Evolutionary conservation across 345 rosid genomes (phyloP).

Genomic region (Combretum micranthum): DNA sequence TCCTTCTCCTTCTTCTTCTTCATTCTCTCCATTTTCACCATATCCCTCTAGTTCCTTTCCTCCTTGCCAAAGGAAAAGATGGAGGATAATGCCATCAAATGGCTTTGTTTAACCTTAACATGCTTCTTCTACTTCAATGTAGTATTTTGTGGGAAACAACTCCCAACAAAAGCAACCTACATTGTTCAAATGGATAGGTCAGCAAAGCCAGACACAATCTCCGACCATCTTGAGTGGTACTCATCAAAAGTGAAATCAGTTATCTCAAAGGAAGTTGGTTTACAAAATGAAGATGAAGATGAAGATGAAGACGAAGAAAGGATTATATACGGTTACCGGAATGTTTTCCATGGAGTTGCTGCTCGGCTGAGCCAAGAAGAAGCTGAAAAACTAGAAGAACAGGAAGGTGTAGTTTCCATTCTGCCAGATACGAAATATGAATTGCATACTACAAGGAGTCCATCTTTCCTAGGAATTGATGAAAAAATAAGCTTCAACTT

Average conservation of each 20-base stretch:
- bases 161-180: constrained; percentile 46
- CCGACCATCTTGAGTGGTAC: constrained; percentile 68
- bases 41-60: neutral
- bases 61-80: constrained; percentile 20
- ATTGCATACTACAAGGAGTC: constrained; percentile 76
- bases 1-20: neutral
- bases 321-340: constrained; percentile 61
- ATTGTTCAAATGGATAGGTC: constrained; percentile 82
- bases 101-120: constrained; percentile 31
- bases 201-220: constrained; percentile 61
- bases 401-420: constrained; percentile 46
- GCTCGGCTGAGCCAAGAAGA: constrained; percentile 48
- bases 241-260: constrained; percentile 53
- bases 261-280: constrained; percentile 9
- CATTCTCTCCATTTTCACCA: neutral
- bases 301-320: constrained; percentile 31
- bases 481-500: constrained; percentile 30
- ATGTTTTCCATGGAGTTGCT: constrained; percentile 60
- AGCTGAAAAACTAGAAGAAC: constrained; percentile 44
- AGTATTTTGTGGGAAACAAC: constrained; percentile 20
- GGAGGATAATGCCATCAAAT: constrained; percentile 32
- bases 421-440: constrained; percentile 52
- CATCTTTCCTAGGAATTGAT: constrained; percentile 62
- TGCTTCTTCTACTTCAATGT: constrained; percentile 19
- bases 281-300: constrained; percentile 9